Conservation (phyloP, 179 eudicot genomes). For the Sideroxylon spinosum region DNA sequence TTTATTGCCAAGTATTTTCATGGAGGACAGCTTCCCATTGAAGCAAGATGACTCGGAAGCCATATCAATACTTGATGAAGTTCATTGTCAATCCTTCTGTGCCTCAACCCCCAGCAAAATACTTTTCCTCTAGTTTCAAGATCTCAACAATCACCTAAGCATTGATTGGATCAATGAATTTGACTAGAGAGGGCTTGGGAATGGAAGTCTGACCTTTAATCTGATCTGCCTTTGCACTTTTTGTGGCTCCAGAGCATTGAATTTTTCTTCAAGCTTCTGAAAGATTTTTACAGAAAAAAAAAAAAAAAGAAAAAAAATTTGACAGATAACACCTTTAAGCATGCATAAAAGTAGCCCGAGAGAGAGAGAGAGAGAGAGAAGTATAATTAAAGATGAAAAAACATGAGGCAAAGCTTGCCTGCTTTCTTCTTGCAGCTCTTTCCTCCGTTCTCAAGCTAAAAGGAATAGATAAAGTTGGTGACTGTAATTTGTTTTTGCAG, state of each 20-base stretch:
- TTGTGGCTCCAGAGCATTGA: constrained; percentile 51
- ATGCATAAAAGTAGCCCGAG: neutral
- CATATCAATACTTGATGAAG: neutral
- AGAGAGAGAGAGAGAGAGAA: neutral
- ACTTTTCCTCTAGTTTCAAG: no score
- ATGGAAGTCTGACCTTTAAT: constrained; percentile 41
- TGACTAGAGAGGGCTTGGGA: neutral
- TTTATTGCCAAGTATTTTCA: neutral
- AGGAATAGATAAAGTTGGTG: constrained; percentile 55
- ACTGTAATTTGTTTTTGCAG: constrained; percentile 49
- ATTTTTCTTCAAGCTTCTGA: constrained; percentile 74
- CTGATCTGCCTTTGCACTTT: constrained; percentile 51
- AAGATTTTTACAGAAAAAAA: neutral
- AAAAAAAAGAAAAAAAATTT: neutral
- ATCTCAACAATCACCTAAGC: no score
- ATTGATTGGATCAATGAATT: no score
- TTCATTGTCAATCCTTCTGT: neutral
- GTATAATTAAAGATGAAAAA: neutral
- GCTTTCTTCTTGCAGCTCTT: constrained; percentile 70
- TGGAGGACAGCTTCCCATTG: no score
- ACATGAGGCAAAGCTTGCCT: constrained; percentile 33
- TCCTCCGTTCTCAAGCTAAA: constrained; percentile 54
- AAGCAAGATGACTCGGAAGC: neutral
- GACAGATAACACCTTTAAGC: neutral
- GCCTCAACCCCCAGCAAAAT: no score